Base-by-base conservation (phyloP, 2,329 filamentous ascomycete genomes). In the Thermochaetoides dissita region DNA sequence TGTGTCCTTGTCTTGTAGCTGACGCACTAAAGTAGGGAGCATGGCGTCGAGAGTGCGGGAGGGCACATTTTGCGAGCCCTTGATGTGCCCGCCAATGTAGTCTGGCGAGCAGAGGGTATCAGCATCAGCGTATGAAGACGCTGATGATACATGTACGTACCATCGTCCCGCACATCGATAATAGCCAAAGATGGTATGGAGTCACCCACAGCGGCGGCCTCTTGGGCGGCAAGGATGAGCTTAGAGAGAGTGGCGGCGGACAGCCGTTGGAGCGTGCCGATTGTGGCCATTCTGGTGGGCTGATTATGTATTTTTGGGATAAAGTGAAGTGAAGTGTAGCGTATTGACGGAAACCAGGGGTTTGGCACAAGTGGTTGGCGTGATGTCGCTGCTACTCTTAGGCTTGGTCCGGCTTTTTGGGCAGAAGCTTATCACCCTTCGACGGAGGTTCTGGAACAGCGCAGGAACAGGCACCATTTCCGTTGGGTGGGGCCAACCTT, bases 41-140 rank as follows among this genome's bases (percentile, higher is more conserved):
- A 72, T 76, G 57, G 75, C 74, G 54, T 94, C 84, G 38, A 96
- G 73, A 11, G 76, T 74, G 37, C 64, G 64, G 39, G 75, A 82
- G 0, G 91, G 87, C 9, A 85, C 71, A 68, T 94, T 84, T 40
- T 72, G 75, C 31, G 80, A 83, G 45, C 77, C 76, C 46, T 71
- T 70, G 62, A 96, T 95, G 63, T 95, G 88, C 30, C 89, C 89
- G 51, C 89, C 89, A 38, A 95, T 72, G 62, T 91, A 79, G 63
- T 96, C 89, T 86, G 51, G 3, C 28, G 17, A 24, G 34, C 2
- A 35, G 34, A 7, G 3, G 3, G 8, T n/a, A 12, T 35, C 17
- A 35, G 34, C 10, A 35, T n/a, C n/a, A 24, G 17, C 17, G 5
- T 24, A 24, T 24, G 17, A 24, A 3, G 3, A 24, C 17, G 17